These are phyloP conservation scores for Haberlea rhodopensis DNA, from an alignment of 257 asterid genomes.

Conservation along the genomic window DNA sequence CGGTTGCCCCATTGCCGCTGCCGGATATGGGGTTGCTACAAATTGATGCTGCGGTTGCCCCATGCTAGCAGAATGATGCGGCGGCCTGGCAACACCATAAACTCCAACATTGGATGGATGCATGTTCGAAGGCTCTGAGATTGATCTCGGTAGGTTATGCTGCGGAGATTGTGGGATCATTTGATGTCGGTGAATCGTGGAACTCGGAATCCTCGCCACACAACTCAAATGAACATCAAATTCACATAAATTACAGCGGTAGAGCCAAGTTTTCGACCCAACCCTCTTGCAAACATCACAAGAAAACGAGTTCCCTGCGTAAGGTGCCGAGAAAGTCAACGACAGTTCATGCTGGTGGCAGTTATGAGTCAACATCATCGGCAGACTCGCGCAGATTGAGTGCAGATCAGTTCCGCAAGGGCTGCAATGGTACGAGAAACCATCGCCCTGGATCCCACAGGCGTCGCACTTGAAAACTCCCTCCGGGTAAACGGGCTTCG, in stretches of 20 bases:
- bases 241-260: slow-evolving; percentile 44
- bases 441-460: slow-evolving; percentile 42
- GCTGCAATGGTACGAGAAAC: slow-evolving; percentile 46
- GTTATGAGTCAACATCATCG: slow-evolving; percentile 24
- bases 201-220: slow-evolving; percentile 20
- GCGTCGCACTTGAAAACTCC: slow-evolving; percentile 58
- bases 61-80: not conserved
- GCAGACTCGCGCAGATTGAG: slow-evolving; percentile 45
- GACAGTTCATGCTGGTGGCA: slow-evolving; percentile 40
- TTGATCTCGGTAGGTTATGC: not conserved
- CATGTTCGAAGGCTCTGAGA: not conserved
- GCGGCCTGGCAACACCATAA: slow-evolving; percentile 11
- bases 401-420: slow-evolving; percentile 51
- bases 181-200: not conserved
- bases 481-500: slow-evolving; percentile 45
- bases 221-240: slow-evolving; percentile 53
- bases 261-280: slow-evolving; percentile 43
- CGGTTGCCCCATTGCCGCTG: slow-evolving; percentile 19
- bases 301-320: slow-evolving; percentile 36
- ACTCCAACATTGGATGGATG: not conserved
- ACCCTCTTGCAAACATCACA: slow-evolving; percentile 43
- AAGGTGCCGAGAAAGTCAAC: slow-evolving; percentile 44
- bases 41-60: slow-evolving; percentile 26
- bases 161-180: not conserved
- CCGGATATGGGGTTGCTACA: slow-evolving; percentile 1